A percentile compares a stretch with the other conserved stretches of the same genome.
Evolutionary conservation across 1,284 basidiomycete genomes (phyloP).

Genomic region (Rhodotorula sp.): DNA sequence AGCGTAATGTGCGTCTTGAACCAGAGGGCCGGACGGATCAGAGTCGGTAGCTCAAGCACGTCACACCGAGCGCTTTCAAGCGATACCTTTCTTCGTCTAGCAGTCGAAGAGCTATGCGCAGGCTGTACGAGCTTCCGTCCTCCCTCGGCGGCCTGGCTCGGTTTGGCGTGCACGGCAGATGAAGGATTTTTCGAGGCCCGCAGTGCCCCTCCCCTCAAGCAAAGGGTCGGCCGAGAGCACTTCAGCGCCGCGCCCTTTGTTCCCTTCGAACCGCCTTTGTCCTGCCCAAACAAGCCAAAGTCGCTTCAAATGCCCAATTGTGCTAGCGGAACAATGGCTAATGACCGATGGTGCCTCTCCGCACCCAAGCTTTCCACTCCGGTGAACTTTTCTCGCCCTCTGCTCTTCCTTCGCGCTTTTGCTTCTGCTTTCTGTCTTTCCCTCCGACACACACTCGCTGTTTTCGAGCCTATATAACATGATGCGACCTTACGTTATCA

Average conservation of each 20-base stretch:
- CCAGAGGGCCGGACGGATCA: no score
- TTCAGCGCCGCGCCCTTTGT: neutral
- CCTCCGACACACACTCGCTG: neutral
- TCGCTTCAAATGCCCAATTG: no score
- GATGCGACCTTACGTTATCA: slow-evolving; percentile 27
- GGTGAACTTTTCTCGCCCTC: neutral
- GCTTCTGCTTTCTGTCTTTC: neutral
- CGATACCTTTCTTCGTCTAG: neutral
- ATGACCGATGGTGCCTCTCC: neutral
- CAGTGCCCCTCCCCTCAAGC: neutral
- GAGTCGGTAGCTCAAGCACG: no score
- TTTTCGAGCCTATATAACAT: neutral
- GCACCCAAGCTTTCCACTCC: neutral
- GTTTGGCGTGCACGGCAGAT: neutral
- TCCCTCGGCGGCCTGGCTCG: no score
- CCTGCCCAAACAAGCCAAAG: neutral
- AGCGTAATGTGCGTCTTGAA: no score
- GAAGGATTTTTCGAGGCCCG: neutral
- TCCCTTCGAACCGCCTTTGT: neutral
- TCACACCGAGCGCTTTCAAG: neutral
- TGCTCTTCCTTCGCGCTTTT: neutral
- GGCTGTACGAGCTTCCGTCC: neutral
- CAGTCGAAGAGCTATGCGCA: neutral
- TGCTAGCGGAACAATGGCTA: no score
- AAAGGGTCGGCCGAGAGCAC: neutral